Evolutionary conservation across 495 filamentous ascomycete species (phyloP).

Genomic region (Chaetomium cochliodes): DNA sequence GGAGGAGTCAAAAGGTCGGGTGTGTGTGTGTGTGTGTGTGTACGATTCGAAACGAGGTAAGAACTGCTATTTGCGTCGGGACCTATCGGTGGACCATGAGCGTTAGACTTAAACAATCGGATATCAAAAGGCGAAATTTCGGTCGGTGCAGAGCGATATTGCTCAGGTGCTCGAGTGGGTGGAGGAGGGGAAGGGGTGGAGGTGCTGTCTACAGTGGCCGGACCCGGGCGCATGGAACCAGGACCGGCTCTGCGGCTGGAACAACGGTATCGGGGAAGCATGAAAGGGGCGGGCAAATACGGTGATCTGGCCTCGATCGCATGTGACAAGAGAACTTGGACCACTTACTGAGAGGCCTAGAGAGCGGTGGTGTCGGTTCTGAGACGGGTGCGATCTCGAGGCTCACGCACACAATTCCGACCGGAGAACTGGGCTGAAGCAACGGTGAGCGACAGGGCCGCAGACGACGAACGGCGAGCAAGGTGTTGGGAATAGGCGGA

Average conservation of each 20-base stretch:
- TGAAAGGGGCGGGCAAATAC: slow-evolving; percentile 23
- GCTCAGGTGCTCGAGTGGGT: background rate
- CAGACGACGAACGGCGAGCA: slow-evolving; percentile 17
- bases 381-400: slow-evolving; percentile 30
- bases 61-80: background rate
- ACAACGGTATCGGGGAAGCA: slow-evolving; percentile 11
- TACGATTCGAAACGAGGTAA: slow-evolving; percentile 6
- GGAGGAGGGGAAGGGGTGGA: background rate
- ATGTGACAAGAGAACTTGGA: slow-evolving; percentile 34
- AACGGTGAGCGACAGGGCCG: slow-evolving; percentile 27
- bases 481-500: slow-evolving; percentile 9
- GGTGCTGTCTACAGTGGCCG: background rate
- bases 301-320: slow-evolving; percentile 38
- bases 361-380: slow-evolving; percentile 37
- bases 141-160: background rate
- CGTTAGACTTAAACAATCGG: background rate
- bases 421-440: slow-evolving; percentile 13
- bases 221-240: slow-evolving; percentile 21
- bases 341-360: slow-evolving; percentile 40
- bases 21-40: slow-evolving; percentile 10
- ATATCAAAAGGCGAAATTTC: background rate
- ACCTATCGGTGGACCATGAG: background rate
- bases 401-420: slow-evolving; percentile 27
- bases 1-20: slow-evolving; percentile 1
- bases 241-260: slow-evolving; percentile 1